Base-by-base conservation (phyloP, 75 land plant genomes). In the Cryptomeria japonica region DNA sequence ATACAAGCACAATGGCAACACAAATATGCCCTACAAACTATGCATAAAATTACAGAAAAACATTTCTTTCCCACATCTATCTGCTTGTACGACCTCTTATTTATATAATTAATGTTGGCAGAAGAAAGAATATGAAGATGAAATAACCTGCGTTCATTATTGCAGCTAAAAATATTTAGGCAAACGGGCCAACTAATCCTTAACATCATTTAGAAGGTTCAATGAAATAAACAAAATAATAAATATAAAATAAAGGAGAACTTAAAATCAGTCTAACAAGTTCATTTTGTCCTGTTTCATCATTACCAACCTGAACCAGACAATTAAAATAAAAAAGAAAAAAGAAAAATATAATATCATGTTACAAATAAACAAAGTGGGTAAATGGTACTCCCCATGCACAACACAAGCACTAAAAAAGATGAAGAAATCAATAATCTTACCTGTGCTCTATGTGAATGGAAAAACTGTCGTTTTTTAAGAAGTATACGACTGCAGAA, bases 381-480 rank as follows among this genome's bases (percentile, higher is more conserved):
- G 13, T 0, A 28, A 72, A 72, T 31, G 34, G 34, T 25, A 72
- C 34, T n/a, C 76, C 28, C 13, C 31, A 28, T 0, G 4, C 9
- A 64, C 70, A 25, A 16, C 8, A 68, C 72, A 68, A 68, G n/a
- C 31, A 68, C 72, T 25, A 87, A 87, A 31, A 19, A 83, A 44
- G n/a, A 84, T 58, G 8, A 25, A 84, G 41, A 37, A 2, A 32
- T 70, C 58, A 22, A 10, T 75, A 1, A 42, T 41, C 47, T 91
- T 87, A 96, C 99, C 97, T 97, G 99, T 89, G 95, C 97, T 84
- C 99, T 91, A 61, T 97, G 99, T 77, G 99, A 96, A 80, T 97
- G 99, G 89, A 89, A 97, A 76, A 94, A 96, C 86, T 95, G 96
- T 1, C 98, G 94, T 87, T 95, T 95, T 55, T 88, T 92, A 36